A percentile compares a stretch with the other conserved stretches of the same genome.
These are phyloP conservation scores for Penicillium ochrochloron DNA, from an alignment of 495 filamentous ascomycete genomes.

Conservation along the genomic window DNA sequence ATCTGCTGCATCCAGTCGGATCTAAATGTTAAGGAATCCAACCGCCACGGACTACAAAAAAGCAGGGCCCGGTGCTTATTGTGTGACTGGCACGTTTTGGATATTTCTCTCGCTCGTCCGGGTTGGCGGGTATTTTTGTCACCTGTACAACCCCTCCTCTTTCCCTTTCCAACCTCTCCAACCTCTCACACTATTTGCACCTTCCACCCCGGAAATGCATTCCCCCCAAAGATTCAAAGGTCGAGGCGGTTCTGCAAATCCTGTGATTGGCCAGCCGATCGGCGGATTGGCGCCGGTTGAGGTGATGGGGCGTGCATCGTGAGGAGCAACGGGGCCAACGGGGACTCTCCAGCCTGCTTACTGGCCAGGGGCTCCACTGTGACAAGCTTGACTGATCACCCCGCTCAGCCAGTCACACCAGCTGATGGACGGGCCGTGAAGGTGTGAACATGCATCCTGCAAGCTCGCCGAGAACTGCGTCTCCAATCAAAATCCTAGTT, in stretches of 20 bases:
- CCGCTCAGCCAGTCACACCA: slow-evolving; percentile 34
- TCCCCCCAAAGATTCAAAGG: background rate
- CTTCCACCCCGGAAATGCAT: background rate
- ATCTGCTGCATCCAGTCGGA: background rate
- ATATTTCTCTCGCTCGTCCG: background rate
- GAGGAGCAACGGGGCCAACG: slow-evolving; percentile 21
- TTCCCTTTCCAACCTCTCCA: slow-evolving; percentile 3
- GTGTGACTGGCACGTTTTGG: slow-evolving; percentile 14
- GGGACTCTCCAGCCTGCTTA: slow-evolving; percentile 16
- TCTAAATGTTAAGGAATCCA: background rate
- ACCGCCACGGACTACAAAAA: background rate
- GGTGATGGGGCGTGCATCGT: slow-evolving; percentile 45
- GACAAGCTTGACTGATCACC: slow-evolving; percentile 44
- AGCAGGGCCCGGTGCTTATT: slow-evolving; percentile 15
- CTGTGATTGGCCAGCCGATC: slow-evolving; percentile 45
- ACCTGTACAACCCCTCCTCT: slow-evolving; percentile 5
- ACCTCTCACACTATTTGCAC: background rate
- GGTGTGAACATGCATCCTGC: slow-evolving; percentile 29
- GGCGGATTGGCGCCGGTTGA: slow-evolving; percentile 41
- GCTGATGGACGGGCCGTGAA: slow-evolving; percentile 16
- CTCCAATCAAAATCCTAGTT: slow-evolving; percentile 37
- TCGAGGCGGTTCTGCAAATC: slow-evolving; percentile 37
- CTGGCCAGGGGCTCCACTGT: slow-evolving; percentile 39
- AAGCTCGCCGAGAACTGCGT: slow-evolving; percentile 15
- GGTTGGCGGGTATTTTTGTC: slow-evolving; percentile 19